Base-by-base conservation (phyloP, 2,329 filamentous ascomycete species). In the Epichloe glyceriae region DNA sequence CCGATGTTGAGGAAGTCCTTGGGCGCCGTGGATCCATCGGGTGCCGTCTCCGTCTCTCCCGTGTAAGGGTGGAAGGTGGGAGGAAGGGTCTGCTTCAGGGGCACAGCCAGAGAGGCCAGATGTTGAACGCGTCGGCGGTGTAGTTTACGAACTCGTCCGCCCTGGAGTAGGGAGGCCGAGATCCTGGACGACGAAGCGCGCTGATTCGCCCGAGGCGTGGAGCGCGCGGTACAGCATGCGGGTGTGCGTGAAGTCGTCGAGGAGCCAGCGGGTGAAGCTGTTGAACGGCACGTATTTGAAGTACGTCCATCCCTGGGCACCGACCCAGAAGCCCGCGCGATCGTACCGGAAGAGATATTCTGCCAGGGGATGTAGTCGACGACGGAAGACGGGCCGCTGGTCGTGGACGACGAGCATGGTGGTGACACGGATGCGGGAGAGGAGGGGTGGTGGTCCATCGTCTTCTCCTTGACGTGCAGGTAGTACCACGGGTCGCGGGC, bases 331-430 rank as follows among this genome's bases (percentile, higher is more conserved):
- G 14, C 80, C 82, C 49, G 82, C 84, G 43, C 84, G 78, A 65
- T 88, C 84, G 68, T 88, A 88, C 47, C 84, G 78, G 72, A 88
- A 88, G 56, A 87, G 78, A 62, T 88, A 88, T 62, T 87, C 83
- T 39, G 79, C 76, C 4, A 87, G 68, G 0, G 83, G 40, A 87
- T 75, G 57, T 79, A 79, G 47, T 86, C 80, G 49, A 63, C 57
- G 15, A 59, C 51, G 7, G 60, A 50, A 45, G 65, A 46, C 56
- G 61, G 34, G 11, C 58, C 26, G 33, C 56, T 44, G 40, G 55
- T 17, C 12, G 55, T 10, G n/a, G 43, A 6, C 22, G 26, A 33
- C 39, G 38, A 42, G 14, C 54, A 39, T 3, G 48, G 17, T 6
- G 55, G 20, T 38, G 11, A 26, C 22, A 26, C 59, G 52, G 5